These are phyloP conservation scores for Tirmania nivea DNA, from an alignment of 495 filamentous ascomycete genomes.

Conservation along the genomic window DNA sequence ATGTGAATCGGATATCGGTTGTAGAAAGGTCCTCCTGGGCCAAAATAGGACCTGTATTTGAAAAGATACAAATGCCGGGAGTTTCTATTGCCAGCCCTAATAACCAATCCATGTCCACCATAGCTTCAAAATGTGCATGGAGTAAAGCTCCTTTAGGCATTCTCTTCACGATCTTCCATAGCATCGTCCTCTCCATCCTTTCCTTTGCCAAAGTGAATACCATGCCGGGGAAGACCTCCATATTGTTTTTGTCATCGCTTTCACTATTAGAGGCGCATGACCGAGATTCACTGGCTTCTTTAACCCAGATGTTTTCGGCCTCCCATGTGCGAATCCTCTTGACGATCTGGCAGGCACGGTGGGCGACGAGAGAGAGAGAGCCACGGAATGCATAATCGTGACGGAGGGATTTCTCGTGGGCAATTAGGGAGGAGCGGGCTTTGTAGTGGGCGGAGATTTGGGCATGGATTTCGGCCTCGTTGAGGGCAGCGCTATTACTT, in stretches of 20 bases:
- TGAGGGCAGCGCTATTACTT: too few relatives aligned
- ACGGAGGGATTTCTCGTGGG: constrained; percentile 56
- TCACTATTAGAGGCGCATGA: constrained; percentile 12
- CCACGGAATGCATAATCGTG: constrained; percentile 52
- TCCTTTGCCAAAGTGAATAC: constrained; percentile 66
- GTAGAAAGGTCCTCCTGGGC: constrained; percentile 26
- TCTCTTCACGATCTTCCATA: constrained; percentile 62
- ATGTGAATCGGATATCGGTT: constrained; percentile 35
- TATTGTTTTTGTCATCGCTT: constrained; percentile 40
- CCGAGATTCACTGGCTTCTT: background rate
- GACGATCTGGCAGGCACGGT: constrained; percentile 56
- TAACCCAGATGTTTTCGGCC: constrained; percentile 46
- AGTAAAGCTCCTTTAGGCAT: constrained; percentile 86
- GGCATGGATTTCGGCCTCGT: too few relatives aligned
- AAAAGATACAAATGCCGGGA: constrained; percentile 49
- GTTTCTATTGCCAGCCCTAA: constrained; percentile 48
- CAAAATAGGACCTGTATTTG: constrained; percentile 28
- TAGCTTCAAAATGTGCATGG: constrained; percentile 74
- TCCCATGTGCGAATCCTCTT: constrained; percentile 57
- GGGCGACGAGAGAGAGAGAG: constrained; percentile 48
- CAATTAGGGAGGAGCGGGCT: constrained; percentile 29
- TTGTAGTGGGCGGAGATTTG: too few relatives aligned
- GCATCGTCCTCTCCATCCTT: constrained; percentile 54
- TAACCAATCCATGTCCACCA: constrained; percentile 67
- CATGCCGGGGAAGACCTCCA: constrained; percentile 56